phyloP scores from a whole-genome alignment of 73 alveolate species.

The Paramecium tetraurelia region DNA sequence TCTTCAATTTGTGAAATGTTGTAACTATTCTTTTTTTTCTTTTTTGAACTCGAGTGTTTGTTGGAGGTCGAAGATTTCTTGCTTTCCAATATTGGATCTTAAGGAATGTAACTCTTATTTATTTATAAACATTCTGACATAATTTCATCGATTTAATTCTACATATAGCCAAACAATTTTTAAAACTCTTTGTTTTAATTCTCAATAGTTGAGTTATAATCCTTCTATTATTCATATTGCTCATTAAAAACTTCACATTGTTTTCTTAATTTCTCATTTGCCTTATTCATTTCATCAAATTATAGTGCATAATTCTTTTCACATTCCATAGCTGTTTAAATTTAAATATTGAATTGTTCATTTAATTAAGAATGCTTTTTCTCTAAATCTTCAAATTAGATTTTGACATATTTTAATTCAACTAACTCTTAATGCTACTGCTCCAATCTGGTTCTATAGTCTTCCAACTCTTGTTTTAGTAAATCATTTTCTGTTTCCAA shows the following conservation, averaged over 20 bases:
- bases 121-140: not conserved
- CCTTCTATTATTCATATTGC: not conserved
- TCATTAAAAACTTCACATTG: not conserved
- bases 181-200: not conserved
- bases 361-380: not conserved
- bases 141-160: not conserved
- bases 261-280: not conserved
- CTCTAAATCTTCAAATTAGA: constrained; percentile 23
- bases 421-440: constrained; percentile 17
- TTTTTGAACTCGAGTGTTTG: not conserved
- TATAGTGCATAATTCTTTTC: not conserved
- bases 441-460: constrained; percentile 16
- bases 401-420: constrained; percentile 16
- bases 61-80: not conserved
- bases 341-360: not conserved
- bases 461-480: constrained; percentile 6
- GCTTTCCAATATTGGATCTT: not conserved
- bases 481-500: constrained; percentile 12
- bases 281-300: constrained; percentile 2
- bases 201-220: not conserved
- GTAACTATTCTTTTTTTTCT: not conserved
- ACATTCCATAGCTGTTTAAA: constrained; percentile 13
- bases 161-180: not conserved
- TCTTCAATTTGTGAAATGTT: not conserved
- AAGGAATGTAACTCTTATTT: not conserved